Base-by-base conservation (phyloP, 495 filamentous ascomycete genomes). In the Annulohypoxylon moriforme region DNA sequence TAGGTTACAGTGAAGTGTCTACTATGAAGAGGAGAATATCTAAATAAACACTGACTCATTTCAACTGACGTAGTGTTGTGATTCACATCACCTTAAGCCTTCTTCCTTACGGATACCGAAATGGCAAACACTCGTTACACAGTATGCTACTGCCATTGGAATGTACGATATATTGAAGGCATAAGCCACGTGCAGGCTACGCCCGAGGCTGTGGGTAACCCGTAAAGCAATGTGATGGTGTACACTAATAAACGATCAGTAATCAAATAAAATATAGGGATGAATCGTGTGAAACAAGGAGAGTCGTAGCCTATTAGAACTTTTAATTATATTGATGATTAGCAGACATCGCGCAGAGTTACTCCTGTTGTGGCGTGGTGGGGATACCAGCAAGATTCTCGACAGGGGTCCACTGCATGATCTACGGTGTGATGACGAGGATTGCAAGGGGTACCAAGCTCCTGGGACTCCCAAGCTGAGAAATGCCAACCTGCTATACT, bases 231-330 rank as follows among this genome's bases (percentile, higher is more conserved):
- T 22, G 60, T 20, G 22, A 29, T 31, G 47, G 65, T 68, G 71
- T 67, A 63, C 53, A 73, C 38, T 29, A 36, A 67, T 47, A 64
- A 58, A 42, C 33, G 66, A 73, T 73, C 71, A 73, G 62, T 73
- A 69, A 73, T 73, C 71, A 63, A 53, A 64, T 56, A 60, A 64
- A 10, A 20, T 47, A 34, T 13, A 52, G 0, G 10, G 38, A 46
- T 13, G 29, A 38, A 64, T 3, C 20, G 10, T 13, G 65, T 6
- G 25, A 36, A 61, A 57, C 46, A 70, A 11, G 33, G 29, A 57
- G 27, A 40, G 25, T 2, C 55, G 16, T 20, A 20, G 14, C 33
- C 27, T 64, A 55, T 61, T 44, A 68, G 42, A 29, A 18, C 42
- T 31, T 44, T 14, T 50, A 47, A 16, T 34, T 34, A 72, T 33